Conservation (phyloP, 1,284 basidiomycete genomes). For the Ganoderma leucocontextum region DNA sequence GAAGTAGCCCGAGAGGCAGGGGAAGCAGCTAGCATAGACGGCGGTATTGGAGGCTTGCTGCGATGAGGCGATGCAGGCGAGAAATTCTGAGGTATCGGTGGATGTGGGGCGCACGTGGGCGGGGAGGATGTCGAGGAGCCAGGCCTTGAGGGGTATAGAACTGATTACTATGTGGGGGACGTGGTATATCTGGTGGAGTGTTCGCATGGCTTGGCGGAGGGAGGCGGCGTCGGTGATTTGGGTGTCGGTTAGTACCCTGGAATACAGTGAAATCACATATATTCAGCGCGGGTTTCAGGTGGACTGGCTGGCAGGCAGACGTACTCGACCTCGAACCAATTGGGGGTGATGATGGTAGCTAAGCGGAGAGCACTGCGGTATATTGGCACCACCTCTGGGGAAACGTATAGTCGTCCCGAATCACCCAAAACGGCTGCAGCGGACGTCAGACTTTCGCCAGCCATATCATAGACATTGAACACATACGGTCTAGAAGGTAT, state of each 20-base stretch:
- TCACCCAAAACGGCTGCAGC: conserved; percentile 87
- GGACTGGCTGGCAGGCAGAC: conserved; percentile 37
- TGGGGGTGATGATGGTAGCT: conserved; percentile 94
- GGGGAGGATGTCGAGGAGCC: conserved; percentile 63
- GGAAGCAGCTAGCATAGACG: conserved; percentile 78
- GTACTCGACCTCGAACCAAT: conserved; percentile 98
- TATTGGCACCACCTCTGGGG: conserved; percentile 87
- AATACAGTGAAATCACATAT: not conserved
- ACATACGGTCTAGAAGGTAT: conserved; percentile 91
- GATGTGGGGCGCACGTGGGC: conserved; percentile 48
- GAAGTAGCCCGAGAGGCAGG: conserved; percentile 91
- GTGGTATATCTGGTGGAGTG: conserved; percentile 77
- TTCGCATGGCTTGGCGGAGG: conserved; percentile 73
- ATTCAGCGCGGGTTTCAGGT: not conserved
- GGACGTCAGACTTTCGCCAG: not conserved
- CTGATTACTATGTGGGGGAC: conserved; percentile 93
- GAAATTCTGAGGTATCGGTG: conserved; percentile 51
- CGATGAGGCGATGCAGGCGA: conserved; percentile 84
- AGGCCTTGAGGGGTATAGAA: conserved; percentile 77
- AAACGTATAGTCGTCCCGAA: conserved; percentile 88
- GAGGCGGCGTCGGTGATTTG: conserved; percentile 72
- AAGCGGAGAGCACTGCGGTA: conserved; percentile 84
- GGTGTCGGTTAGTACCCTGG: conserved; percentile 78
- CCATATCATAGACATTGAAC: not conserved
- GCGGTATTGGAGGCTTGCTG: conserved; percentile 41